Percentiles rank a stretch among this genome's conserved stretches.
These are phyloP conservation scores for Saccharomyces pastorianus DNA, from an alignment of 1,139 yeast species.

Conservation along the genomic window DNA sequence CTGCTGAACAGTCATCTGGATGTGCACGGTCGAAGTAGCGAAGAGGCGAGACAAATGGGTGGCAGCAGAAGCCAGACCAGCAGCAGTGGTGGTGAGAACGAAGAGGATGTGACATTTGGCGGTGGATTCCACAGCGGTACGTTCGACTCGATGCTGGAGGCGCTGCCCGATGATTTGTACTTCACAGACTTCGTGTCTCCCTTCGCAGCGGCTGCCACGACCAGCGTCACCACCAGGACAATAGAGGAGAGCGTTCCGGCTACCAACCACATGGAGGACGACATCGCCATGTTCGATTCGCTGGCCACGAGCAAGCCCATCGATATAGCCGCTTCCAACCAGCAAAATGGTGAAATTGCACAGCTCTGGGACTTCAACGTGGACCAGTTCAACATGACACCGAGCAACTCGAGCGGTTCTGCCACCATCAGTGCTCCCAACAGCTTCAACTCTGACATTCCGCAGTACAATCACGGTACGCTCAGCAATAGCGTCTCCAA, in stretches of 20 bases:
- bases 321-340: slow-evolving; percentile 13
- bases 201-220: background rate
- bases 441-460: slow-evolving; percentile 24
- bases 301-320: slow-evolving; percentile 7
- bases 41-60: background rate
- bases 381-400: slow-evolving; percentile 31
- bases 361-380: slow-evolving; percentile 32
- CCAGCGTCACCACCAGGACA: background rate
- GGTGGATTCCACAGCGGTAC: slow-evolving; percentile 4
- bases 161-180: slow-evolving; percentile 29
- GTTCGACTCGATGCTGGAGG: slow-evolving; percentile 32
- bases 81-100: background rate
- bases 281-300: background rate
- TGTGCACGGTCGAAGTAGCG: background rate
- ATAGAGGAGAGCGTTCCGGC: background rate
- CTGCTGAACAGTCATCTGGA: background rate
- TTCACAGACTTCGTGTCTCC: slow-evolving; percentile 6
- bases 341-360: slow-evolving; percentile 33
- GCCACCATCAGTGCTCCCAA: slow-evolving; percentile 33
- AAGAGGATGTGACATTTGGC: background rate
- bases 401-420: slow-evolving; percentile 30
- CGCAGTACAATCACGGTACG: slow-evolving; percentile 1
- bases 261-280: background rate
- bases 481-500: background rate
- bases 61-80: background rate